These are phyloP conservation scores for Flammula alnicola DNA, from an alignment of 1,284 basidiomycete species.

Conservation along the genomic window DNA sequence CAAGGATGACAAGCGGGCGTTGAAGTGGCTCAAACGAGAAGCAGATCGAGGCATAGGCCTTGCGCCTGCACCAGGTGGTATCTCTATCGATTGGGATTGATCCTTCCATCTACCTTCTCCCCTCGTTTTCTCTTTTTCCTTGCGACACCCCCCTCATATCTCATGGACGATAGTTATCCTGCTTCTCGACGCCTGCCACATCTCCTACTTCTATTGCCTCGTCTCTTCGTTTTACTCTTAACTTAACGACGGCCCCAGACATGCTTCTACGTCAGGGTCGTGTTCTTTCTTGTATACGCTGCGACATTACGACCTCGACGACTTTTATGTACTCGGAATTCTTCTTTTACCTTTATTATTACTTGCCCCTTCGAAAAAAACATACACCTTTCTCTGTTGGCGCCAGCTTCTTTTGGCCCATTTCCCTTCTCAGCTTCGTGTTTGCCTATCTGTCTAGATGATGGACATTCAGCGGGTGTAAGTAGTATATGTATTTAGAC, in stretches of 20 bases:
- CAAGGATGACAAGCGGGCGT: slow-evolving; percentile 78
- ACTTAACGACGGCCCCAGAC: background rate
- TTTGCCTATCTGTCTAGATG: slow-evolving; percentile 24
- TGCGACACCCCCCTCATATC: slow-evolving; percentile 12
- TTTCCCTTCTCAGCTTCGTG: slow-evolving; percentile 7
- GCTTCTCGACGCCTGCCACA: background rate
- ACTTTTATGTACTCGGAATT: slow-evolving; percentile 13
- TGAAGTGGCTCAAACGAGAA: slow-evolving; percentile 83
- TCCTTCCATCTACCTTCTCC: slow-evolving; percentile 3
- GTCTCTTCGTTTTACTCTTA: background rate
- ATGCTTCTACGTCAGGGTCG: background rate
- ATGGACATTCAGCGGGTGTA: slow-evolving; percentile 17
- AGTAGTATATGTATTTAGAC: slow-evolving; percentile 15
- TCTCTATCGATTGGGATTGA: slow-evolving; percentile 78
- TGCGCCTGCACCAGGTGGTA: slow-evolving; percentile 64
- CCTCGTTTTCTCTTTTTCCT: background rate
- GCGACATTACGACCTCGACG: slow-evolving; percentile 10
- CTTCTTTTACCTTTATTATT: slow-evolving; percentile 12
- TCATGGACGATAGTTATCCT: slow-evolving; percentile 10
- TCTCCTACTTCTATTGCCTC: background rate
- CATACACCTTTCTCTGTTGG: background rate
- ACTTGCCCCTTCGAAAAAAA: slow-evolving; percentile 10
- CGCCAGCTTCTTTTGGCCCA: slow-evolving; percentile 1
- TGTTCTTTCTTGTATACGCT: background rate
- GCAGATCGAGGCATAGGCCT: slow-evolving; percentile 72